A percentile compares a stretch with the other conserved stretches of the same genome.
Conservation (phyloP, 2,329 filamentous ascomycete genomes). For the Nemania diffusa region DNA sequence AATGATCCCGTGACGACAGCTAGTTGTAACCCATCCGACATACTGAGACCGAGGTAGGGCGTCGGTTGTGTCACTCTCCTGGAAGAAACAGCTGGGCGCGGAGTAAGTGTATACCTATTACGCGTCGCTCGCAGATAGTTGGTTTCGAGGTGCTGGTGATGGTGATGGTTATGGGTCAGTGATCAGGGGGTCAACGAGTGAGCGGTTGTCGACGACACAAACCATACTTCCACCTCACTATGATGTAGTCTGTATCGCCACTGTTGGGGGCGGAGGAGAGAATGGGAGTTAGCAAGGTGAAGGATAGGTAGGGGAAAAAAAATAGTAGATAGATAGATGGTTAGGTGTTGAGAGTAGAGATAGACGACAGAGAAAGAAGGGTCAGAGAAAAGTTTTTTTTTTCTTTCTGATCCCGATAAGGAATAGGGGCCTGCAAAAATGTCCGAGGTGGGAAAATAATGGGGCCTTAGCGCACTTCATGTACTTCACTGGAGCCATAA, state of each 20-base stretch:
- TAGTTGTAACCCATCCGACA: neutral
- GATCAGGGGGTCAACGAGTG: neutral
- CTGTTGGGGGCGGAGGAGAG: neutral
- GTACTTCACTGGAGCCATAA: neutral
- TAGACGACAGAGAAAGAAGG: neutral
- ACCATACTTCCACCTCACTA: neutral
- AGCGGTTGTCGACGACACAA: neutral
- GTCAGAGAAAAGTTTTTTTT: no score
- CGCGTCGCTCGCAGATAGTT: neutral
- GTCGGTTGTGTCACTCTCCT: neutral
- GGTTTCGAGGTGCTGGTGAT: neutral
- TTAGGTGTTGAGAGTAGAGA: neutral
- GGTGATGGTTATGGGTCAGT: neutral
- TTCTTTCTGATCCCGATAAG: neutral
- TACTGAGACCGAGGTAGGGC: neutral
- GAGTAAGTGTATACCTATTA: neutral
- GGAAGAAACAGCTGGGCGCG: neutral
- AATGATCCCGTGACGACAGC: constrained; percentile 12
- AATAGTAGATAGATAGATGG: neutral
- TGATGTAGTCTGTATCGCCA: neutral
- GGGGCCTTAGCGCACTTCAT: neutral
- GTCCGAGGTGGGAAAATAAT: neutral
- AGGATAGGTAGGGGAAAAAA: neutral
- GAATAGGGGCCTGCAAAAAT: neutral
- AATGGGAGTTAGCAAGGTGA: neutral